Evolutionary conservation across 495 filamentous ascomycete species (phyloP).

Genomic region (Hypoxylon trugodes): DNA sequence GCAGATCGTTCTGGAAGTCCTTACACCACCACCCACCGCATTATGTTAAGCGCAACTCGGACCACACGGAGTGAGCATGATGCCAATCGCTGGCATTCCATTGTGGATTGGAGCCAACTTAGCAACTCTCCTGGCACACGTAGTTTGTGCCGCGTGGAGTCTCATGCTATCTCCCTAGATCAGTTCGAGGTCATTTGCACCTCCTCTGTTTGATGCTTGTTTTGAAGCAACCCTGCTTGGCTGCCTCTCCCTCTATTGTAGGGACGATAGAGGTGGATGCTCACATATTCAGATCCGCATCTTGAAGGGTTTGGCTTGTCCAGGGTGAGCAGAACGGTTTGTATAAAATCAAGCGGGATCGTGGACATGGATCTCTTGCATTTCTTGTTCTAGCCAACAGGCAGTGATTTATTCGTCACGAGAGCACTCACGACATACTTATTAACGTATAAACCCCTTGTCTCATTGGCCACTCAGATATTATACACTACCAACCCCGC

Average conservation of each 20-base stretch:
- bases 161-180: constrained; percentile 34
- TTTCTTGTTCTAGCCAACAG: constrained; percentile 25
- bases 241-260: constrained; percentile 43
- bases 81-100: constrained; percentile 18
- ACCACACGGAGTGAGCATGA: constrained; percentile 18
- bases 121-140: constrained; percentile 27
- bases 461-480: constrained; percentile 3
- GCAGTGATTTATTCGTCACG: constrained; percentile 23
- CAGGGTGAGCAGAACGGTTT: constrained; percentile 7
- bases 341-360: constrained; percentile 40
- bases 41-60: constrained; percentile 17
- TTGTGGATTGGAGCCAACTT: constrained; percentile 30
- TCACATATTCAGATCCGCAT: constrained; percentile 2
- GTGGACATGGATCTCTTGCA: constrained; percentile 33
- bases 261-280: constrained; percentile 18
- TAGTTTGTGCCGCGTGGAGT: constrained; percentile 37
- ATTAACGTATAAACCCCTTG: constrained; percentile 22
- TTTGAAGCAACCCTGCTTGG: constrained; percentile 51
- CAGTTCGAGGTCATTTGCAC: constrained; percentile 40
- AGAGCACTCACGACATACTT: constrained; percentile 14
- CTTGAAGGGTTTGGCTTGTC: neutral
- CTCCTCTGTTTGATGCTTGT: constrained; percentile 58
- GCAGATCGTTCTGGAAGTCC: constrained; percentile 37
- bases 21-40: constrained; percentile 8
- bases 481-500: constrained; percentile 24